A percentile compares a stretch with the other conserved stretches of the same genome.
These are phyloP conservation scores for Hirsutella thompsonii DNA, from an alignment of 2,329 filamentous ascomycete species.

Conservation along the genomic window DNA sequence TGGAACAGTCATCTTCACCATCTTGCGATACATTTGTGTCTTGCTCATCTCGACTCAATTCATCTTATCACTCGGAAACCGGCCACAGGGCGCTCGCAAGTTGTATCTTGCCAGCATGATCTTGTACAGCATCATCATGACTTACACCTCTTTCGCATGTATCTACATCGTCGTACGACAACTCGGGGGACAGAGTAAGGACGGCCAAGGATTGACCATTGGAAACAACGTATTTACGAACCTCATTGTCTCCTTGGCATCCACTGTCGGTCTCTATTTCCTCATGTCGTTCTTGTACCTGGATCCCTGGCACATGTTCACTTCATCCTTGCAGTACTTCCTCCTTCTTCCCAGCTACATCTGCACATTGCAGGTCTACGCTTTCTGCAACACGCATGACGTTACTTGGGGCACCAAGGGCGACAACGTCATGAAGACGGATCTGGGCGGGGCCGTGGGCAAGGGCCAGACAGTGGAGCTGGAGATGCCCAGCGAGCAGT, in stretches of 20 bases:
- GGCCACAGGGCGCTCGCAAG: constrained; percentile 85
- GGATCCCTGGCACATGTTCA: constrained; percentile 99
- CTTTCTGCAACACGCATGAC: constrained; percentile 98
- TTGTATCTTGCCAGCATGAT: constrained; percentile 83
- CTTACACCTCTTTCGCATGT: constrained; percentile 81
- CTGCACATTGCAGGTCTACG: constrained; percentile 94
- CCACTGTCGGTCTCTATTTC: constrained; percentile 89
- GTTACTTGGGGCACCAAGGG: constrained; percentile 99
- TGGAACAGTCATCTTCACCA: constrained; percentile 71
- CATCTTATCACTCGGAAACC: constrained; percentile 90
- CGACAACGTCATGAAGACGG: constrained; percentile 87
- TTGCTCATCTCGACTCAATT: constrained; percentile 91
- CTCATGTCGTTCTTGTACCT: constrained; percentile 93
- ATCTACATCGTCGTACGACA: constrained; percentile 85
- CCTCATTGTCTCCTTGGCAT: constrained; percentile 77
- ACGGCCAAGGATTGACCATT: constrained; percentile 36
- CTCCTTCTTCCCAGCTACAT: constrained; percentile 85
- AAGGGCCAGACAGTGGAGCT: constrained; percentile 77
- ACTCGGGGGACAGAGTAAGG: constrained; percentile 38
- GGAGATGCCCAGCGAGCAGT: constrained; percentile 95
- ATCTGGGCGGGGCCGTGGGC: constrained; percentile 74
- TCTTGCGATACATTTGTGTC: constrained; percentile 74
- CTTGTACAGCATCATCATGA: constrained; percentile 88
- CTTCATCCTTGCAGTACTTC: constrained; percentile 83
- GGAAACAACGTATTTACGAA: constrained; percentile 92